phyloP scores from a whole-genome alignment of 2,329 filamentous ascomycete genomes.

The Fusarium robinianum region DNA sequence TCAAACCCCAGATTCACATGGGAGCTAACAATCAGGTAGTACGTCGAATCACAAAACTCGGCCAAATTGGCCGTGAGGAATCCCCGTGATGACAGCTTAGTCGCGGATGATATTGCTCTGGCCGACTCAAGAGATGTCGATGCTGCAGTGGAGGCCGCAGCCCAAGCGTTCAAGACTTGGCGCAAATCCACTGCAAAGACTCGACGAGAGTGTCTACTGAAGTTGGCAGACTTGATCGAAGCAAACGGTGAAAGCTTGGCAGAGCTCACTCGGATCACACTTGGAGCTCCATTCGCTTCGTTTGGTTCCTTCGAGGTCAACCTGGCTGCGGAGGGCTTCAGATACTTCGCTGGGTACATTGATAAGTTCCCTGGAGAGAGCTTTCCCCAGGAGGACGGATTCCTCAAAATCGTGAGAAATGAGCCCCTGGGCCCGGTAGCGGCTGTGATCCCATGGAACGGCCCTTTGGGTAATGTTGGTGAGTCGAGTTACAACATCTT shows the following conservation, averaged over 20 bases:
- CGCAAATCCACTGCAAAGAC: constrained; percentile 42
- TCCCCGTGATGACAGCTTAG: constrained; percentile 53
- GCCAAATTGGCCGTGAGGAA: too few relatives aligned
- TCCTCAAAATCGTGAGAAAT: constrained; percentile 23
- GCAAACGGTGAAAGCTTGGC: constrained; percentile 41
- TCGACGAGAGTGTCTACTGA: constrained; percentile 48
- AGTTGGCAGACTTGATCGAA: constrained; percentile 51
- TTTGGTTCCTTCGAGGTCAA: constrained; percentile 52
- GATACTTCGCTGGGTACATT: constrained; percentile 34
- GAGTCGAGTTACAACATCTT: constrained; percentile 6
- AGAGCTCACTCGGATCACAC: constrained; percentile 49
- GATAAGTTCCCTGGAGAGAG: constrained; percentile 34
- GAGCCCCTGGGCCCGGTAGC: constrained; percentile 36
- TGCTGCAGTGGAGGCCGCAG: constrained; percentile 49
- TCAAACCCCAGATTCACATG: neutral
- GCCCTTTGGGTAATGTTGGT: constrained; percentile 43
- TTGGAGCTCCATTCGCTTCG: constrained; percentile 50
- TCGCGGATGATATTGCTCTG: constrained; percentile 53
- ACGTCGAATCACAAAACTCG: constrained; percentile 1
- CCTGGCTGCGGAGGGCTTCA: constrained; percentile 43
- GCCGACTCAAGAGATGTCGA: constrained; percentile 54
- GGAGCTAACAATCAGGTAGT: neutral
- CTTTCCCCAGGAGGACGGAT: constrained; percentile 32
- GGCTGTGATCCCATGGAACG: constrained; percentile 48
- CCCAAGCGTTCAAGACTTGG: constrained; percentile 52